Percentiles rank a stretch among this genome's conserved stretches.
Evolutionary conservation across 2,329 filamentous ascomycete species (phyloP).

Genomic region (Claviceps arundinis): DNA sequence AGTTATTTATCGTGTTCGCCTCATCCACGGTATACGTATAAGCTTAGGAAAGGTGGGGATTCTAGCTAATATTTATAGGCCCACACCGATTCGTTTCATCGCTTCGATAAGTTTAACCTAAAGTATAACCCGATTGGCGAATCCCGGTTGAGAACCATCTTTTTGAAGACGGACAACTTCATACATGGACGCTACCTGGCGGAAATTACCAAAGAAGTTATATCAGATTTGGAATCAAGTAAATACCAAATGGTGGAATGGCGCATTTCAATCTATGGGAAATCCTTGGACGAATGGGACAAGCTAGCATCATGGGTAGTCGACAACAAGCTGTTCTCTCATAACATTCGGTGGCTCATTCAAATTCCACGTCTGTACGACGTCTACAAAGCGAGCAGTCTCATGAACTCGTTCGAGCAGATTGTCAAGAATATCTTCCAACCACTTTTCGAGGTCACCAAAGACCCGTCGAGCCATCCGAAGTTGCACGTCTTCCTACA

Average conservation of each 20-base stretch:
- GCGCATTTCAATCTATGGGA: slow-evolving; percentile 95
- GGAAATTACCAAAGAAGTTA: slow-evolving; percentile 96
- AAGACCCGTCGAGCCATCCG: slow-evolving; percentile 71
- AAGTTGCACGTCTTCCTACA: slow-evolving; percentile 93
- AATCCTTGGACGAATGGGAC: slow-evolving; percentile 88
- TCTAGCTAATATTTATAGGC: slow-evolving; percentile 37
- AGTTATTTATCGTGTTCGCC: slow-evolving; percentile 16
- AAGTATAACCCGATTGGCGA: slow-evolving; percentile 98
- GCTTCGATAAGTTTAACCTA: slow-evolving; percentile 98
- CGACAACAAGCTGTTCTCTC: slow-evolving; percentile 95
- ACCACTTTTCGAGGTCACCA: slow-evolving; percentile 87
- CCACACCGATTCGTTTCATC: slow-evolving; percentile 94
- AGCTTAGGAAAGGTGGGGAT: not conserved
- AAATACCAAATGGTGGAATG: slow-evolving; percentile 99
- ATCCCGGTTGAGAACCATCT: slow-evolving; percentile 91
- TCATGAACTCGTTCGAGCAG: slow-evolving; percentile 84
- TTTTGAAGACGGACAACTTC: slow-evolving; percentile 96
- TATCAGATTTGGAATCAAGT: slow-evolving; percentile 90
- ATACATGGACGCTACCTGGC: slow-evolving; percentile 92
- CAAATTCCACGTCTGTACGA: slow-evolving; percentile 91
- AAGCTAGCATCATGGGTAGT: slow-evolving; percentile 95
- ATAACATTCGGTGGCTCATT: slow-evolving; percentile 94
- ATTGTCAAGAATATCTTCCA: slow-evolving; percentile 85
- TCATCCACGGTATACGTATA: not conserved
- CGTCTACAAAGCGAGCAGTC: slow-evolving; percentile 78